phyloP scores from a whole-genome alignment of 805 yeast species.

The Pichia paraexigua region DNA sequence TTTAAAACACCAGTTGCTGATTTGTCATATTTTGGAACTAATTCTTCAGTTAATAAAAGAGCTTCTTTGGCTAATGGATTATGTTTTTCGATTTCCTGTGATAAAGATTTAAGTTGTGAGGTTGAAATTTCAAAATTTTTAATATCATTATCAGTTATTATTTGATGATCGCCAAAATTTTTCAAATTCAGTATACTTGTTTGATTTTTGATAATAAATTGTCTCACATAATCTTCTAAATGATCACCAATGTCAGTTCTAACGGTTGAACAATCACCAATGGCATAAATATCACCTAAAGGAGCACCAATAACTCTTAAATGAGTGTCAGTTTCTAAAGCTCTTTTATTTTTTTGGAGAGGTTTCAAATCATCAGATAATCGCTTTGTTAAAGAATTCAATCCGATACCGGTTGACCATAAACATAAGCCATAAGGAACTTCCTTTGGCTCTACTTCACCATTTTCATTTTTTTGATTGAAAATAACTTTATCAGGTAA shows the following conservation, averaged over 20 bases:
- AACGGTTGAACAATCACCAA: conserved; percentile 61
- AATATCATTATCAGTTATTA: conserved; percentile 45
- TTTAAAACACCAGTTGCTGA: conserved; percentile 41
- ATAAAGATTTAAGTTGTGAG: conserved; percentile 41
- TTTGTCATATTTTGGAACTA: conserved; percentile 45
- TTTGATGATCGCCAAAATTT: conserved; percentile 10
- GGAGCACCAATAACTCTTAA: conserved; percentile 63
- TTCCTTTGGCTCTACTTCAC: conserved; percentile 36
- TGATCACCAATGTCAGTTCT: conserved; percentile 57
- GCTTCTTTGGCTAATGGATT: conserved; percentile 56
- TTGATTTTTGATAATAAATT: conserved; percentile 89
- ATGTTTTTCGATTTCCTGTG: conserved; percentile 38
- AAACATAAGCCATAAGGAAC: conserved; percentile 61
- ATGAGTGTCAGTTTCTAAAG: conserved; percentile 72
- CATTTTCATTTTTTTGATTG: conserved; percentile 37
- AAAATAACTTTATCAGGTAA: conserved; percentile 56
- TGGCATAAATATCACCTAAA: conserved; percentile 61
- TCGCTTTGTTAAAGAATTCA: conserved; percentile 51
- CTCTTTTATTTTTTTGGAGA: conserved; percentile 53
- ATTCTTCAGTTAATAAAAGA: conserved; percentile 39
- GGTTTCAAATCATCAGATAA: conserved; percentile 41
- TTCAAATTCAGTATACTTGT: conserved; percentile 33
- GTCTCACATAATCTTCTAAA: conserved; percentile 92
- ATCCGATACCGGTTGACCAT: conserved; percentile 74
- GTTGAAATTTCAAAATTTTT: conserved; percentile 39